Evolutionary conservation across 495 filamentous ascomycete genomes (phyloP).

Genomic region (Penicillium chermesinum): DNA sequence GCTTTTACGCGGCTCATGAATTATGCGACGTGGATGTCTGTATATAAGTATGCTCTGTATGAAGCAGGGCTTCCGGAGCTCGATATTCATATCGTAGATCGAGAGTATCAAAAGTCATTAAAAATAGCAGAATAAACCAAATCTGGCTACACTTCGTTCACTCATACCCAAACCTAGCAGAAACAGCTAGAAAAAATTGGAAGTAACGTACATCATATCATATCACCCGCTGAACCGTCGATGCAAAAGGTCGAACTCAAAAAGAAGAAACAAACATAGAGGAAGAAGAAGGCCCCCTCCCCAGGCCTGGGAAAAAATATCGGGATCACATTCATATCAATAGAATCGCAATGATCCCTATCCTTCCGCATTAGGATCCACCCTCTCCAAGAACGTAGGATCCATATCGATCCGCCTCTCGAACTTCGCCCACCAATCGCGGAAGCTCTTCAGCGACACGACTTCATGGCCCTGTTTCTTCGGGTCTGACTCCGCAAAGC

Average conservation of each 20-base stretch:
- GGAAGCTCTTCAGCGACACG: constrained; percentile 83
- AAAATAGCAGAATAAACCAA: not conserved
- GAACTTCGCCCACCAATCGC: constrained; percentile 98
- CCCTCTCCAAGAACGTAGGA: constrained; percentile 83
- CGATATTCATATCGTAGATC: too few relatives aligned
- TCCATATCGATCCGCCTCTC: constrained; percentile 81
- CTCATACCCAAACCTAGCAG: not conserved
- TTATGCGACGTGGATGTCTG: too few relatives aligned
- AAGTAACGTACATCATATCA: not conserved
- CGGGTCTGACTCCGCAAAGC: constrained; percentile 59
- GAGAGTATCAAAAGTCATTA: too few relatives aligned
- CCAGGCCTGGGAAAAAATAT: too few relatives aligned
- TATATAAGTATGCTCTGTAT: too few relatives aligned
- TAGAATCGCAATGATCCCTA: not conserved
- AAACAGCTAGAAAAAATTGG: not conserved
- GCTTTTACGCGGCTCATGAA: too few relatives aligned
- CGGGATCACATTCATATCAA: not conserved
- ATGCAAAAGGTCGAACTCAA: not conserved
- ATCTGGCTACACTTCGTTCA: not conserved
- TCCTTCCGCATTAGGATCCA: constrained; percentile 42
- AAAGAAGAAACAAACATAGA: not conserved
- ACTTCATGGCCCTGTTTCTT: constrained; percentile 61
- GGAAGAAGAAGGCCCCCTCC: not conserved
- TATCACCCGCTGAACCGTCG: not conserved
- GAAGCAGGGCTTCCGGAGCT: too few relatives aligned